phyloP scores from a whole-genome alignment of 352 stramenopile genomes.

The Phytophthora capsici region DNA sequence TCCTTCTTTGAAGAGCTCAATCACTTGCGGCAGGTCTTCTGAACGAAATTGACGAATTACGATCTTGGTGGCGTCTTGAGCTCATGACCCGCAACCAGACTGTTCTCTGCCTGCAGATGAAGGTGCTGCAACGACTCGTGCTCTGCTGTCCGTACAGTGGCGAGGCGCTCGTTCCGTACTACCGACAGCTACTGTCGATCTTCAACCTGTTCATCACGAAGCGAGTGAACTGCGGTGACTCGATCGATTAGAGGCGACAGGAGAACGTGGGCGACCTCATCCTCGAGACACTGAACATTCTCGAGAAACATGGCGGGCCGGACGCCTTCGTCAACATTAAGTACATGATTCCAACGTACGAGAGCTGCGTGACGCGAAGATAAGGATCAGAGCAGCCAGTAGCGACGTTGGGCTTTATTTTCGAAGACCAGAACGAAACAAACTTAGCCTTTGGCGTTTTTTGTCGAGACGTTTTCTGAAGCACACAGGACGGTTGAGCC shows the following conservation, averaged over 20 bases:
- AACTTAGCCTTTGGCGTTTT: slow-evolving; percentile 17
- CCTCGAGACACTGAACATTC: slow-evolving; percentile 88
- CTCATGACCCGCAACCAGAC: slow-evolving; percentile 79
- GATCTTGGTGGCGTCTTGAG: slow-evolving; percentile 19
- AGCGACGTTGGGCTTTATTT: slow-evolving; percentile 16
- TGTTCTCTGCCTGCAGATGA: slow-evolving; percentile 81
- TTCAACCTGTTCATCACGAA: slow-evolving; percentile 94
- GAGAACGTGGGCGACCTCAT: slow-evolving; percentile 92
- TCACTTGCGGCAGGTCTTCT: slow-evolving; percentile 29
- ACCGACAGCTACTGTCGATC: slow-evolving; percentile 91
- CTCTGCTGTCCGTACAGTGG: slow-evolving; percentile 77
- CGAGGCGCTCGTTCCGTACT: slow-evolving; percentile 92
- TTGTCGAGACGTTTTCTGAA: neutral
- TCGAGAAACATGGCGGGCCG: slow-evolving; percentile 84
- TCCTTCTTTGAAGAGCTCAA: slow-evolving; percentile 28
- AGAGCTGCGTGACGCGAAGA: slow-evolving; percentile 75
- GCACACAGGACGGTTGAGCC: neutral
- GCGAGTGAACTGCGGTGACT: slow-evolving; percentile 92
- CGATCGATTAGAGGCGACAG: slow-evolving; percentile 93
- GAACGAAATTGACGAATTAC: slow-evolving; percentile 22
- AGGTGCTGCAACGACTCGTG: slow-evolving; percentile 80
- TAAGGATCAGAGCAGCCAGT: slow-evolving; percentile 11
- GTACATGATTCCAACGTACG: slow-evolving; percentile 97
- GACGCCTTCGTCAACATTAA: slow-evolving; percentile 96
- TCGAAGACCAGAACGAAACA: slow-evolving; percentile 27